Conservation (phyloP, 306 rosid species). For the Cucumis melo region DNA sequence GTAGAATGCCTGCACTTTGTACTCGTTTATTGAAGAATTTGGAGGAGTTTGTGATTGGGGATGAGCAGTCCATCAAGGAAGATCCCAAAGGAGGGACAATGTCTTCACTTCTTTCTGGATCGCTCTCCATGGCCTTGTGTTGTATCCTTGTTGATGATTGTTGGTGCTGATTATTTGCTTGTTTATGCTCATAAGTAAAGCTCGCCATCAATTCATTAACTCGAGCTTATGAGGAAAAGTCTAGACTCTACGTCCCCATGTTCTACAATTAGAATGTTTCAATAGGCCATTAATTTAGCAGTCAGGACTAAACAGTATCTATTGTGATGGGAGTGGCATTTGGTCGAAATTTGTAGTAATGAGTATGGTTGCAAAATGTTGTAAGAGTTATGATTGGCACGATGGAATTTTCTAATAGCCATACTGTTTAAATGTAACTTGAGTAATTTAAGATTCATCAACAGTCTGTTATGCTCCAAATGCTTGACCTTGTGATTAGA, state of each 20-base stretch:
- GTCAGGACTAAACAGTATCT: not conserved
- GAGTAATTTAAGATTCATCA: not conserved
- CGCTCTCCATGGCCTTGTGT: slow-evolving; percentile 88
- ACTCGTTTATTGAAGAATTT: slow-evolving; percentile 47
- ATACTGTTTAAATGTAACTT: not conserved
- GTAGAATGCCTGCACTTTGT: slow-evolving; percentile 61
- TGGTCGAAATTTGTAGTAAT: not conserved
- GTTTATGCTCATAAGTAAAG: not conserved
- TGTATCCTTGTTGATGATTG: slow-evolving; percentile 51
- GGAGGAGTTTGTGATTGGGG: slow-evolving; percentile 45
- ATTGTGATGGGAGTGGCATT: not conserved
- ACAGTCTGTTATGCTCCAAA: not conserved
- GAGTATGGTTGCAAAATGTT: not conserved
- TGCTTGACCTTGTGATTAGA: slow-evolving; percentile 42
- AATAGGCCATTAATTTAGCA: not conserved
- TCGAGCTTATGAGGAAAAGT: too few species aligned
- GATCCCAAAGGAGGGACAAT: slow-evolving; percentile 27
- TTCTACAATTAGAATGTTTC: too few species aligned
- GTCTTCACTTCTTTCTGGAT: slow-evolving; percentile 68
- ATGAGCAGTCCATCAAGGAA: slow-evolving; percentile 34
- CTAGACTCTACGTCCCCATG: too few species aligned
- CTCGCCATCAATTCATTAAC: too few species aligned
- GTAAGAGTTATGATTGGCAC: not conserved
- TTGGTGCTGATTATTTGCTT: not conserved
- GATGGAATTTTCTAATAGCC: not conserved